phyloP scores from a whole-genome alignment of 176 grass and related monocot species.

The Ensete glaucum region DNA sequence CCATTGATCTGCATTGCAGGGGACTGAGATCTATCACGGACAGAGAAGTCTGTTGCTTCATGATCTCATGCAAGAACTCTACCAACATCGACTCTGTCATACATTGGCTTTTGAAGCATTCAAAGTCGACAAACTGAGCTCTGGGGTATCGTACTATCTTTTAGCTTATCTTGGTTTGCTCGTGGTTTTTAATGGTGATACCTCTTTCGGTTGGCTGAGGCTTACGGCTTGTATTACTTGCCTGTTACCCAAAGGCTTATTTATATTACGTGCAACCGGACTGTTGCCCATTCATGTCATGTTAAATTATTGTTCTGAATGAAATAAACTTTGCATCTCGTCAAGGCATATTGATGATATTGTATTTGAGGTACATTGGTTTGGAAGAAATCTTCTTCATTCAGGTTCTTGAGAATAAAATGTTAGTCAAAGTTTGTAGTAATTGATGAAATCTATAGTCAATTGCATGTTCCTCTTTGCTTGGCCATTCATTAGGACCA shows the following conservation, averaged over 20 bases:
- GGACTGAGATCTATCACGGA: slow-evolving; percentile 54
- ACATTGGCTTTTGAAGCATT: slow-evolving; percentile 94
- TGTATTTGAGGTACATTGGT: not conserved
- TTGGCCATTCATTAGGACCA: too few relatives aligned
- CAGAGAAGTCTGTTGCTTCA: slow-evolving; percentile 81
- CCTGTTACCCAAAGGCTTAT: not conserved
- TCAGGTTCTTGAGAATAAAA: not conserved
- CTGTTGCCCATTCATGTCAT: not conserved
- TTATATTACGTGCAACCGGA: not conserved
- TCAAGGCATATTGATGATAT: not conserved
- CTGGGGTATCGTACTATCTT: not conserved
- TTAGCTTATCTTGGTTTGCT: slow-evolving; percentile 1
- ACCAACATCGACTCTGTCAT: slow-evolving; percentile 89
- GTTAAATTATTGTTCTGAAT: not conserved
- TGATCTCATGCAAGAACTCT: slow-evolving; percentile 98
- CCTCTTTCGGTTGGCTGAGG: not conserved
- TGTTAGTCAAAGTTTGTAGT: too few relatives aligned
- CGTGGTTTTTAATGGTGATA: not conserved
- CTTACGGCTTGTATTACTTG: not conserved
- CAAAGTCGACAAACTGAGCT: slow-evolving; percentile 83
- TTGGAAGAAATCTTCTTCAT: not conserved
- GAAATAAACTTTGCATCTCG: not conserved
- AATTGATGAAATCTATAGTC: too few relatives aligned
- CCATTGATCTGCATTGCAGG: slow-evolving; percentile 30
- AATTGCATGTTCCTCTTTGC: too few relatives aligned